Evolutionary conservation across 129 eudicot genomes (phyloP), one percentile per base, ranked within the genome.

Genomic region (Ambrosia trifida): DNA sequence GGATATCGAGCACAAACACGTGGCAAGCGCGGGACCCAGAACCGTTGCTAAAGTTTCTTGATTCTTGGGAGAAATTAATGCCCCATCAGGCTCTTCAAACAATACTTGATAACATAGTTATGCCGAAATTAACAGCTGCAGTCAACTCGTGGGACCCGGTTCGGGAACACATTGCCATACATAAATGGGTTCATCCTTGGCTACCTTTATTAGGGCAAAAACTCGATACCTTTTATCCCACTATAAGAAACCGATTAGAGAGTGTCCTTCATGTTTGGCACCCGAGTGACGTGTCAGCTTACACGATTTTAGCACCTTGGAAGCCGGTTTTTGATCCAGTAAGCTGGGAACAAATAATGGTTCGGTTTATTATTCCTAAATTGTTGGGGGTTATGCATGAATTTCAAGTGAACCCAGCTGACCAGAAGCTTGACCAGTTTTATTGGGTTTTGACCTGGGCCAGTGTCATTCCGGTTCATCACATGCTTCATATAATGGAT

Each of bases 151-250:
- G 98, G 98, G 98, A 92, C 70, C 96, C 96, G 17, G 83, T 88
- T 32, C 72, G 83, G 17, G 98, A 92, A 75, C 89, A 90, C 2
- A 82, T 89, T 18, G 89, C 96, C 2, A 86, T 92, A 35, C 98
- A 92, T 82, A 79, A 79, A 4, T 92, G 98, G 98, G 84, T 92
- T 56, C 96, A 89, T 79, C 98, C 98, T 6, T 91, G 96, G 97
- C 73, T 91, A 53, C 96, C 96, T 0, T 72, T 85, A 72, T 70
- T 91, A 52, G 91, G 97, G 0, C 82, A 81, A 24, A 85, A 79
- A 76, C 74, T 89, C 4, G 96, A 85, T 77, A 62, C 66, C 13
- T 74, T 84, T 38, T 81, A 86, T 71, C 85, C 81, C 66, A 74
- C 85, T 1, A 89, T 89, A 51, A 86, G 94, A n/a, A 46, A 33